phyloP scores from a whole-genome alignment of 2,329 filamentous ascomycete species.

The Aureobasidium sp. region DNA sequence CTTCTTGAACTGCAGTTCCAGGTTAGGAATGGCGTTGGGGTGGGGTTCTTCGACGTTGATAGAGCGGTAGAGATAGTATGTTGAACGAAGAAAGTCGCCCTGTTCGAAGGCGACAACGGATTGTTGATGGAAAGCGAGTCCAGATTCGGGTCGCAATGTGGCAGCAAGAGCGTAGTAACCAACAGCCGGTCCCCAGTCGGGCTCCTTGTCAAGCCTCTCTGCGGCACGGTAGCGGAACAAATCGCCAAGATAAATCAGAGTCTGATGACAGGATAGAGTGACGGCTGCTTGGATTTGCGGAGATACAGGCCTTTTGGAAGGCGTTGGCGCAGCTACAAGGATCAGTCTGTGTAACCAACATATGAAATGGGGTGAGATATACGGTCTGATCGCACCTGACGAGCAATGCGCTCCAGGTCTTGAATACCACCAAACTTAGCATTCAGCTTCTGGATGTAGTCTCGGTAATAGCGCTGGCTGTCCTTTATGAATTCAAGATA shows the following conservation, averaged over 20 bases:
- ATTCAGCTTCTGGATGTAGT: slow-evolving; percentile 72
- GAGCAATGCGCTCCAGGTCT: slow-evolving; percentile 52
- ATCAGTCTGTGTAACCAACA: neutral
- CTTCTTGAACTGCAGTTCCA: slow-evolving; percentile 72
- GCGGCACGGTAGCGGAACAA: slow-evolving; percentile 76
- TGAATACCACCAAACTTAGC: slow-evolving; percentile 50
- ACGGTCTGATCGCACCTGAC: slow-evolving; percentile 23
- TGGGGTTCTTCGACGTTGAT: slow-evolving; percentile 68
- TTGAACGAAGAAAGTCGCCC: slow-evolving; percentile 71
- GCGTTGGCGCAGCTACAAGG: neutral
- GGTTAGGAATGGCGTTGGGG: slow-evolving; percentile 65
- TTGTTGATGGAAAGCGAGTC: slow-evolving; percentile 81
- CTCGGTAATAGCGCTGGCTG: slow-evolving; percentile 81
- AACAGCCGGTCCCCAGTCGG: slow-evolving; percentile 71
- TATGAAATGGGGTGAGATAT: neutral
- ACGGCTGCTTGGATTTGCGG: neutral
- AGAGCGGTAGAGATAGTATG: slow-evolving; percentile 85
- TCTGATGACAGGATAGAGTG: slow-evolving; percentile 58
- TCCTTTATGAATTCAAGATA: slow-evolving; percentile 82
- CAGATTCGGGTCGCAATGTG: slow-evolving; percentile 69
- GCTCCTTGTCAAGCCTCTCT: slow-evolving; percentile 64
- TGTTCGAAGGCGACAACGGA: slow-evolving; percentile 77
- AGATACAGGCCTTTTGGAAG: neutral
- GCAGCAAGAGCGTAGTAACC: slow-evolving; percentile 80
- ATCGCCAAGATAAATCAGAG: slow-evolving; percentile 81